Conservation (phyloP, 257 asterid species). For the Solanum chiquidenum region DNA sequence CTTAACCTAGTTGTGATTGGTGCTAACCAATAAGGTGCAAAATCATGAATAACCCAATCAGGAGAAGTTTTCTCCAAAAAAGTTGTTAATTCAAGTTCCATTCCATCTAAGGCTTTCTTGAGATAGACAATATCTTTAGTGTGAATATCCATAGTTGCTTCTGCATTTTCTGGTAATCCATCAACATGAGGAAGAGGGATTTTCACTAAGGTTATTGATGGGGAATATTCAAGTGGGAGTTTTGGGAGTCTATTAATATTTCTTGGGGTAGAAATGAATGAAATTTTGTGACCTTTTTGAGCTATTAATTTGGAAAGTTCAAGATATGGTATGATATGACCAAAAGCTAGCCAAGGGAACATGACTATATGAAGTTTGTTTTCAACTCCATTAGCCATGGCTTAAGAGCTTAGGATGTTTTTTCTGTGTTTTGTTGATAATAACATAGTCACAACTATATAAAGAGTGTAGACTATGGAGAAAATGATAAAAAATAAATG, state of each 20-base stretch:
- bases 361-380: slow-evolving; percentile 26
- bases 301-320: slow-evolving; percentile 45
- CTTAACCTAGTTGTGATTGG: slow-evolving; percentile 9
- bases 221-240: slow-evolving; percentile 19
- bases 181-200: slow-evolving; percentile 24
- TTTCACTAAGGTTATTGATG: slow-evolving; percentile 19
- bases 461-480: neutral
- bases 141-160: slow-evolving; percentile 20
- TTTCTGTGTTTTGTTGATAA: neutral
- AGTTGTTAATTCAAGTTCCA: slow-evolving; percentile 2
- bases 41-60: slow-evolving; percentile 26
- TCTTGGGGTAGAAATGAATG: slow-evolving; percentile 47
- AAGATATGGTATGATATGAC: slow-evolving; percentile 44
- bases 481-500: neutral
- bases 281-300: slow-evolving; percentile 35
- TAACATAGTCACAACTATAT: neutral
- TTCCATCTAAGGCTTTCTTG: slow-evolving; percentile 19
- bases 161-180: slow-evolving; percentile 16
- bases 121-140: slow-evolving; percentile 16
- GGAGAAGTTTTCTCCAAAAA: slow-evolving; percentile 14
- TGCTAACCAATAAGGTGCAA: slow-evolving; percentile 17
- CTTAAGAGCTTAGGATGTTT: neutral
- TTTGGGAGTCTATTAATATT: slow-evolving; percentile 51
- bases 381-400: neutral
- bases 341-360: slow-evolving; percentile 69